Percentiles rank a stretch among this genome's conserved stretches.
These are phyloP conservation scores for Hypholoma sublateritium DNA, from an alignment of 768 basidiomycete species.

Conservation along the genomic window DNA sequence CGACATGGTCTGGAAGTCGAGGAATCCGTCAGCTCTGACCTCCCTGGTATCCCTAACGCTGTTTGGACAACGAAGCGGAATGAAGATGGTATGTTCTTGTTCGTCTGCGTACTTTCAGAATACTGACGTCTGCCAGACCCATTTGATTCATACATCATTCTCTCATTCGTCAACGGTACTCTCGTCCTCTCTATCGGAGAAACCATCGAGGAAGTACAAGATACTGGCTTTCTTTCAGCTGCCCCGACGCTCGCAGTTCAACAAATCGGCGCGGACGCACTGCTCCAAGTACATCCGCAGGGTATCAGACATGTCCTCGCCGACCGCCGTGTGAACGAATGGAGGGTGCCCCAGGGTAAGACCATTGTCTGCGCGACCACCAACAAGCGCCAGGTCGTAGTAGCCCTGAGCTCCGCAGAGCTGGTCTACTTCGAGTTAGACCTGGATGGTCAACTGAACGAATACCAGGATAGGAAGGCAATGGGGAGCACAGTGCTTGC, in stretches of 20 bases:
- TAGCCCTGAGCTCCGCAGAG: slow-evolving; percentile 94
- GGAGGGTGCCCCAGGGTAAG: slow-evolving; percentile 84
- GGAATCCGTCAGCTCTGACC: slow-evolving; percentile 91
- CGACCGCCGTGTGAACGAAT: slow-evolving; percentile 92
- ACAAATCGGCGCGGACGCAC: slow-evolving; percentile 92
- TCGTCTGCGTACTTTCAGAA: neutral
- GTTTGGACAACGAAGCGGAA: slow-evolving; percentile 96
- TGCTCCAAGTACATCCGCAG: slow-evolving; percentile 94
- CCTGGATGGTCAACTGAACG: slow-evolving; percentile 92
- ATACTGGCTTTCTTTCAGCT: slow-evolving; percentile 96
- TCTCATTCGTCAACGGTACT: slow-evolving; percentile 98
- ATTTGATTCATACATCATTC: slow-evolving; percentile 96
- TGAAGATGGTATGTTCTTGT: slow-evolving; percentile 71
- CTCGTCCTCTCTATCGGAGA: slow-evolving; percentile 96
- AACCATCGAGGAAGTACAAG: slow-evolving; percentile 98
- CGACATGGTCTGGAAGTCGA: slow-evolving; percentile 95
- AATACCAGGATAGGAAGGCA: slow-evolving; percentile 95
- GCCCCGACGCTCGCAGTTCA: slow-evolving; percentile 97
- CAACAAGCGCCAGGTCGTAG: slow-evolving; percentile 96
- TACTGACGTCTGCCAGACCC: slow-evolving; percentile 53
- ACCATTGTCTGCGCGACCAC: slow-evolving; percentile 93
- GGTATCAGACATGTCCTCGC: slow-evolving; percentile 94
- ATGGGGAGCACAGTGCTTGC: slow-evolving; percentile 96
- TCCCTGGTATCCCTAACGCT: slow-evolving; percentile 96
- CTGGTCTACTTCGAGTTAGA: slow-evolving; percentile 98